Evolutionary conservation across 164 flowering plant species (phyloP).

Genomic region (Annona squamosa): DNA sequence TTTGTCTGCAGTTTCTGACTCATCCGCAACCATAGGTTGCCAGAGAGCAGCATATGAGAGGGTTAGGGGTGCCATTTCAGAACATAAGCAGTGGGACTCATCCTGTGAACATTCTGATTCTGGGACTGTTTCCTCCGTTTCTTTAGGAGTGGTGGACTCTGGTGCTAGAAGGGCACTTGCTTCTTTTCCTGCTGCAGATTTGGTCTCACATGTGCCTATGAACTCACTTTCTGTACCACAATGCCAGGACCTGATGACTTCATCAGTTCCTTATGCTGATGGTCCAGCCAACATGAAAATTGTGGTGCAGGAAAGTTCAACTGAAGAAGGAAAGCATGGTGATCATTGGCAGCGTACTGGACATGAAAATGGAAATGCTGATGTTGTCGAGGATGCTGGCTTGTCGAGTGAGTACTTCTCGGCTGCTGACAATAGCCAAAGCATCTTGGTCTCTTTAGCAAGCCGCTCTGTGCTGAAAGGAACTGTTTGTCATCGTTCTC

Average conservation of each 20-base stretch:
- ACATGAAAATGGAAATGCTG: constrained; percentile 20
- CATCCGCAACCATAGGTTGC: constrained; percentile 14
- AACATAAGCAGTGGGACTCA: constrained; percentile 25
- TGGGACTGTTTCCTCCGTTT: constrained; percentile 7
- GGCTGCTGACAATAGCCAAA: constrained; percentile 63
- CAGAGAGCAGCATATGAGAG: constrained; percentile 19
- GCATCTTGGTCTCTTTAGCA: constrained; percentile 82
- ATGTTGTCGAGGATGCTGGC: constrained; percentile 33
- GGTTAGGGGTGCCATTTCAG: constrained; percentile 11
- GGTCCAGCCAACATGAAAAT: neutral
- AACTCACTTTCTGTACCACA: constrained; percentile 7
- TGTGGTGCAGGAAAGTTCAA: constrained; percentile 22
- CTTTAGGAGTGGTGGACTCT: constrained; percentile 13
- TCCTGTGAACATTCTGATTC: constrained; percentile 18
- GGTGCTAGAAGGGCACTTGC: constrained; percentile 13
- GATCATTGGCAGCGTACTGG: constrained; percentile 18
- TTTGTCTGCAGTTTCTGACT: constrained; percentile 24
- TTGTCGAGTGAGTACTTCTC: constrained; percentile 44
- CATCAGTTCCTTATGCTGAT: neutral
- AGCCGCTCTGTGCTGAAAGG: constrained; percentile 67
- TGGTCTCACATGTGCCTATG: constrained; percentile 14
- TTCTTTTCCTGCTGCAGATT: constrained; percentile 24
- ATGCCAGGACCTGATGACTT: neutral
- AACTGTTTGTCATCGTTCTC: constrained; percentile 79
- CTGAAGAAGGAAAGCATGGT: constrained; percentile 12